phyloP scores from a whole-genome alignment of 768 basidiomycete genomes.

The Pholiota molesta region DNA sequence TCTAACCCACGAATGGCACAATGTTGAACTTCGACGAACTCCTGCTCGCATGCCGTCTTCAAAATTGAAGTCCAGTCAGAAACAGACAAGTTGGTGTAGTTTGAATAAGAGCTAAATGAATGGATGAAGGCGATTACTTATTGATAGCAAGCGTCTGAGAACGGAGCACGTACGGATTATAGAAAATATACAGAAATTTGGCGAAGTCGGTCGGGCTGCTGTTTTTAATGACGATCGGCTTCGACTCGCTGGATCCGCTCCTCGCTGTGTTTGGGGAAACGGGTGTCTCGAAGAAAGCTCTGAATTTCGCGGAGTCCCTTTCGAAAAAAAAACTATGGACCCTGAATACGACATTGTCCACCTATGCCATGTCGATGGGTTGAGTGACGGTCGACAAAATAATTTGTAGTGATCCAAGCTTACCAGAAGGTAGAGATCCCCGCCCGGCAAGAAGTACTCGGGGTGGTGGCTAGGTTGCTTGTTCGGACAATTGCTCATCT shows the following conservation, averaged over 20 bases:
- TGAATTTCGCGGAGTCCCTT: conserved; percentile 52
- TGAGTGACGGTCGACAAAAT: too few species aligned
- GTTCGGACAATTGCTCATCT: too few species aligned
- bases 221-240: conserved; percentile 44
- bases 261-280: conserved; percentile 27
- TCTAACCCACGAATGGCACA: conserved; percentile 62
- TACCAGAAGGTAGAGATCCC: conserved; percentile 51
- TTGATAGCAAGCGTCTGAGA: neutral
- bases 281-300: conserved; percentile 29
- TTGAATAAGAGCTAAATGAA: conserved; percentile 49
- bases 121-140: neutral
- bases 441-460: conserved; percentile 49
- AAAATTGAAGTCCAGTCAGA: conserved; percentile 62
- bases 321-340: conserved; percentile 59
- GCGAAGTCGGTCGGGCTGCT: conserved; percentile 52
- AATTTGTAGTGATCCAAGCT: too few species aligned
- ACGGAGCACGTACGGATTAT: conserved; percentile 50
- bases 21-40: conserved; percentile 54
- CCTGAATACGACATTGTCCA: conserved; percentile 37
- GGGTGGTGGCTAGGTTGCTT: conserved; percentile 25
- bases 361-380: neutral
- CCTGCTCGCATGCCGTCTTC: conserved; percentile 56
- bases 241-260: conserved; percentile 35
- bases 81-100: conserved; percentile 46
- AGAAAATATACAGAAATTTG: conserved; percentile 64